Evolutionary conservation across 768 basidiomycete species (phyloP), one percentile per base, ranked within the genome.

Genomic region (Russula sp.): DNA sequence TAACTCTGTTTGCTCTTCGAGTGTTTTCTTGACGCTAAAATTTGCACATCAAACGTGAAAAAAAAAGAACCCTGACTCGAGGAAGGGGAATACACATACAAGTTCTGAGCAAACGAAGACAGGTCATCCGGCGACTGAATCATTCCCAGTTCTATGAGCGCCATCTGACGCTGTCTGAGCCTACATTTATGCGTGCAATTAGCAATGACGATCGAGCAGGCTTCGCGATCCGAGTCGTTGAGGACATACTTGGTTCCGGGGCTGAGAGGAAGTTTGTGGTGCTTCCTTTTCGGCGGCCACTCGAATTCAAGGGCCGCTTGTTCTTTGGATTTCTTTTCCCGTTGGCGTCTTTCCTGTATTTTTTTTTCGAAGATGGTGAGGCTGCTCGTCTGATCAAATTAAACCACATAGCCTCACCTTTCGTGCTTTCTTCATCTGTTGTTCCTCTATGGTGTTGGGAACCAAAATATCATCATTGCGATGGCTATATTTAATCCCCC

Each of bases 401-500:
- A 36, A 38, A 13, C 39, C 29, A 13, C 25, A 35, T 16, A 48
- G 9, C 18, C 65, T 71, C 61, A 84, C 85, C 72, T 80, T 72
- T 34, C 85, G 71, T 16, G 80, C 79, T 22, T 77, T 78, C 61
- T 78, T 80, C 3, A 83, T 79, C 47, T 83, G 79, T 66, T 84
- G 81, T 56, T 83, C 83, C 67, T 89, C 88, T 32, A 91, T 83
- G 9, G 77, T 78, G 68, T 83, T 92, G 4, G 85, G 81, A 8
- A 78, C 76, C 14, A 93, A 75, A 14, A 92, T 75, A 20, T 86
- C 81, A 56, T 88, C 85, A 64, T 93, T 92, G 25, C 80, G 78
- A 68, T 92, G 90, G 36, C 81, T 87, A 65, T 92, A 93, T 54
- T 77, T 79, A 5, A 89, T 82, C 2, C 87, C 88, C 32, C 83